Base-by-base conservation (phyloP, 2,329 filamentous ascomycete species). In the Fusarium musae region DNA sequence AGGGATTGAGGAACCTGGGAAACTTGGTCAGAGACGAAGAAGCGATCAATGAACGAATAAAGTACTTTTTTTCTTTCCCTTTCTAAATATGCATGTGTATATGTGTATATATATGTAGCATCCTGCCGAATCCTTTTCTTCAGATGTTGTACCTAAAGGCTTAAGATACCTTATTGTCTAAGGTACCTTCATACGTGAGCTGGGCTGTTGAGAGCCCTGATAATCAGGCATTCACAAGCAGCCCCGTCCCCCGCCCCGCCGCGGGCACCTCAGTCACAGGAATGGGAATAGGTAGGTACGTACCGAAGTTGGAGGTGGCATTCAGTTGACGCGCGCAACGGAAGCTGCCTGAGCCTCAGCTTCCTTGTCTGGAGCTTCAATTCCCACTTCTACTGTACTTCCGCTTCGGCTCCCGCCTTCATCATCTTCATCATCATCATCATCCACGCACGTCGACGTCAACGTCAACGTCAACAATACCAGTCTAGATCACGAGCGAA, bases 321-420 rank as follows among this genome's bases (percentile, higher is more conserved):
- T 59, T 60, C 40, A 75, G 77, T 78, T 83, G 82, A 84, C 83
- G 82, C 83, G 82, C 83, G 83, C 82, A 79, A 79, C 76, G 74
- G 78, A 79, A 84, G 83, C 82, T 84, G 83, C 83, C 83, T 84
- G 83, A 81, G 80, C 78, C 79, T 69, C 59, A 73, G 61, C 69
- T 69, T 69, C 65, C 66, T 70, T 73, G 69, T 70, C 73, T 46
- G 74, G 73, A 75, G 73, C 73, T 78, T 58, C 72, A 67, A 64
- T 63, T 57, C 56, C 63, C 70, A 69, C 66, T 62, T 59, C 63
- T 61, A 54, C 44, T 15, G 44, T 21, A 47, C 71, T 62, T 54
- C 46, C 34, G 57, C 71, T 44, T 57, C 63, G 58, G 59, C 71
- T 59, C 39, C 47, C 43, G 63, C 72, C 53, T 58, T 53, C 34